These are phyloP conservation scores for Novymonas esmeraldas DNA, from an alignment of 208 protist species.

Conservation along the genomic window DNA sequence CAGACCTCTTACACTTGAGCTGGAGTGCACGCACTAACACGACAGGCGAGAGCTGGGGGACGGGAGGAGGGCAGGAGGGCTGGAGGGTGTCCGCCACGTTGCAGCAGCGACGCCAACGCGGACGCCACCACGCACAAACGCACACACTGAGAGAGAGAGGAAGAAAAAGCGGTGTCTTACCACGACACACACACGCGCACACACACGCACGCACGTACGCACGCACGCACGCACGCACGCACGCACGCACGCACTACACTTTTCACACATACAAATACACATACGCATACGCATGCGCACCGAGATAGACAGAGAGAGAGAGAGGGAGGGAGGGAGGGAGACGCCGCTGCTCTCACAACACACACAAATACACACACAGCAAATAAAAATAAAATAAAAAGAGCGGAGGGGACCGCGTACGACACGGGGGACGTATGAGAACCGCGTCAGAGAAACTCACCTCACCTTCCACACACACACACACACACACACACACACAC, in stretches of 20 bases:
- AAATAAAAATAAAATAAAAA: conserved; percentile 14
- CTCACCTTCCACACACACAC: background rate
- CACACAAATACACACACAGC: background rate
- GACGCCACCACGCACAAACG: background rate
- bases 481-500: background rate
- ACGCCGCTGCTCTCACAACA: background rate
- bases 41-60: too few relatives aligned
- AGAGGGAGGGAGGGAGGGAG: background rate
- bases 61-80: too few relatives aligned
- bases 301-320: background rate
- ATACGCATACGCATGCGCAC: background rate
- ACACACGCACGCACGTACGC: conserved; percentile 3
- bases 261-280: conserved; percentile 1
- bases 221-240: background rate
- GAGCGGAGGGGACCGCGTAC: background rate
- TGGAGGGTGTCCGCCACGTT: background rate
- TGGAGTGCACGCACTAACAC: too few relatives aligned
- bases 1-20: too few relatives aligned
- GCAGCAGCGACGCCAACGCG: too few relatives aligned
- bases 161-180: conserved; percentile 9
- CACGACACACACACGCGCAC: background rate
- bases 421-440: conserved; percentile 4
- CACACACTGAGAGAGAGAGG: background rate
- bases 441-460: conserved; percentile 5
- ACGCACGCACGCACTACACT: background rate